Evolutionary conservation across 352 stramenopile genomes (phyloP).

Genomic region (Pythium aquatile): DNA sequence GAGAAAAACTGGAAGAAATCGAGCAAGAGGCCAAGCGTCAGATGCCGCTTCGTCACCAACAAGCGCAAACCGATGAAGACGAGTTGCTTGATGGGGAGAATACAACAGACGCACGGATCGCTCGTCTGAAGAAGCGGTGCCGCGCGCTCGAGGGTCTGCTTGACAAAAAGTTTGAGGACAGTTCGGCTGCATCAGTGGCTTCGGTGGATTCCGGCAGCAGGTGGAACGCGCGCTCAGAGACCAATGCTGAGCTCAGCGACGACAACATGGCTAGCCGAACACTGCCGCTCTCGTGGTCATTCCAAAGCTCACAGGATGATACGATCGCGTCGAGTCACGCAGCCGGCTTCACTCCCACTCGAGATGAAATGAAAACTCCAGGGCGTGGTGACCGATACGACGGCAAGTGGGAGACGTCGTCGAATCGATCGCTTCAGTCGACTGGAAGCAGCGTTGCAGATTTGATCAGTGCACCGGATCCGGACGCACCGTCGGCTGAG

Average conservation of each 20-base stretch:
- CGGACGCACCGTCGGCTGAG: slow-evolving; percentile 32
- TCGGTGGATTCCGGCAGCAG: slow-evolving; percentile 21
- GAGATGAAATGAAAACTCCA: slow-evolving; percentile 4
- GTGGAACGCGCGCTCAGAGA: slow-evolving; percentile 11
- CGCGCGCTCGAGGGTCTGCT: slow-evolving; percentile 51
- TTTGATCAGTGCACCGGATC: slow-evolving; percentile 11
- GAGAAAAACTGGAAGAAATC: not conserved
- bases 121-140: slow-evolving; percentile 47
- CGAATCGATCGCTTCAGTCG: slow-evolving; percentile 14
- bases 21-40: slow-evolving; percentile 11
- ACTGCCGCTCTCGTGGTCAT: slow-evolving; percentile 20
- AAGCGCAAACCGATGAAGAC: slow-evolving; percentile 16
- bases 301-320: slow-evolving; percentile 23
- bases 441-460: slow-evolving; percentile 24
- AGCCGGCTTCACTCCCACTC: slow-evolving; percentile 8
- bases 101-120: slow-evolving; percentile 31
- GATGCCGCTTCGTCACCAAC: slow-evolving; percentile 5
- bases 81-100: slow-evolving; percentile 4
- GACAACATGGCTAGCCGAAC: slow-evolving; percentile 17
- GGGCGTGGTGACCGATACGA: slow-evolving; percentile 39
- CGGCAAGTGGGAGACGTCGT: slow-evolving; percentile 10
- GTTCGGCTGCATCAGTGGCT: slow-evolving; percentile 15
- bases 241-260: not conserved
- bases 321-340: slow-evolving; percentile 13
- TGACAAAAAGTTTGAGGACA: slow-evolving; percentile 61